A percentile compares a stretch with the other conserved stretches of the same genome.
Evolutionary conservation across 306 rosid genomes (phyloP).

Genomic region (Gynostemma pentaphyllum): DNA sequence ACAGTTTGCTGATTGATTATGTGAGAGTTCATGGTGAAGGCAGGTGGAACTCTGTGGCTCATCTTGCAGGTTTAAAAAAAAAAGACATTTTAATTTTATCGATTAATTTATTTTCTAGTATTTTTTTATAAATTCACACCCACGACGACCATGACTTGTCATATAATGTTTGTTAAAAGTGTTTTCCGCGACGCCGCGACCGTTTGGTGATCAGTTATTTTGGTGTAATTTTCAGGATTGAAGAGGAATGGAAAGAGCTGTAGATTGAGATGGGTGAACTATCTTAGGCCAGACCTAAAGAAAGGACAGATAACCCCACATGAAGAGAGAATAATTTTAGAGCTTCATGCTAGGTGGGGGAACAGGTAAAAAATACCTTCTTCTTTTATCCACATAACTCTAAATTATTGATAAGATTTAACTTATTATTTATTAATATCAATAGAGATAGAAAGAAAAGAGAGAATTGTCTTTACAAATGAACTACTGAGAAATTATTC

Average conservation of each 20-base stretch:
- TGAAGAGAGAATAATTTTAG: slow-evolving; percentile 74
- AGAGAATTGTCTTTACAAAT: too few species aligned
- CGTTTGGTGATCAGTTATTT: background rate
- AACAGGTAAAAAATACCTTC: too few species aligned
- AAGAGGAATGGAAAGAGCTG: slow-evolving; percentile 96
- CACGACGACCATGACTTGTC: too few species aligned
- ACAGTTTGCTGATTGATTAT: slow-evolving; percentile 70
- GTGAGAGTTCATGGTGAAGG: slow-evolving; percentile 89
- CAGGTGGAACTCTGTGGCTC: slow-evolving; percentile 93
- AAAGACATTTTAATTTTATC: too few species aligned
- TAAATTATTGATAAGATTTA: too few species aligned
- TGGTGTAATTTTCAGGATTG: slow-evolving; percentile 45
- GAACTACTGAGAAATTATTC: too few species aligned
- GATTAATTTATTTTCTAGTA: background rate
- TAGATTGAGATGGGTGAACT: slow-evolving; percentile 94
- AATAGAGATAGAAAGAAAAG: too few species aligned
- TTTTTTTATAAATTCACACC: background rate
- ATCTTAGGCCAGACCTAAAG: slow-evolving; percentile 86
- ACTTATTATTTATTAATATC: too few species aligned
- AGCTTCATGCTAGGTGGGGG: slow-evolving; percentile 90
- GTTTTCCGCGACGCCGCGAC: background rate
- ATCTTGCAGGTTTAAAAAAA: slow-evolving; percentile 57
- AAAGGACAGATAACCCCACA: slow-evolving; percentile 92
- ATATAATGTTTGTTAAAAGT: too few species aligned
- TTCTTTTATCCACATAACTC: too few species aligned